Conservation (phyloP, 139 green algal genomes). For the Nannochloris sp. region DNA sequence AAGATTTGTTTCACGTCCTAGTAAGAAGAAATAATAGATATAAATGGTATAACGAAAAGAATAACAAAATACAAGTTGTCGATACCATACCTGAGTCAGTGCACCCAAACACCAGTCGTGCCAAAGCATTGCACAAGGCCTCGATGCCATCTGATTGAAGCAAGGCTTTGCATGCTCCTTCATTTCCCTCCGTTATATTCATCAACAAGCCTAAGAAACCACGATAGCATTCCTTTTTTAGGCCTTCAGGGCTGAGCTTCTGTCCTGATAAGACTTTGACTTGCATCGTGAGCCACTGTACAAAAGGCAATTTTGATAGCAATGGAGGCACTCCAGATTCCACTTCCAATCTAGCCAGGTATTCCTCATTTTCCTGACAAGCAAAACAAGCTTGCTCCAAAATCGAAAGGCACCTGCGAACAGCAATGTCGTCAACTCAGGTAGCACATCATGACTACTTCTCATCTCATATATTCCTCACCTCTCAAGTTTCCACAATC, state of each 20-base stretch:
- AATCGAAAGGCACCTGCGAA: slow-evolving; percentile 32
- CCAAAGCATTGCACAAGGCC: neutral
- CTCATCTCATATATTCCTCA: slow-evolving; percentile 4
- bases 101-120: neutral
- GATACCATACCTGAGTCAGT: neutral
- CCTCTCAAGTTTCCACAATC: slow-evolving; percentile 21
- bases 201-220: slow-evolving; percentile 50
- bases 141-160: slow-evolving; percentile 22
- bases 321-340: neutral
- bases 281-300: slow-evolving; percentile 14
- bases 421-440: neutral
- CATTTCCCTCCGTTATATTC: slow-evolving; percentile 63
- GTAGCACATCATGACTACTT: no score
- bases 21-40: no score
- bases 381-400: slow-evolving; percentile 68
- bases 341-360: slow-evolving; percentile 29
- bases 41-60: no score
- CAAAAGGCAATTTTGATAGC: neutral
- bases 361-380: slow-evolving; percentile 38
- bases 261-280: slow-evolving; percentile 9
- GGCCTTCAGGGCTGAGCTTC: slow-evolving; percentile 7
- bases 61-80: no score
- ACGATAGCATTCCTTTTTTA: slow-evolving; percentile 38
- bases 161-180: slow-evolving; percentile 28
- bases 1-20: no score